Evolutionary conservation across 129 eudicot species (phyloP), one percentile per base, ranked within the genome.

Genomic region (Chrysanthemum lavandulifolium): DNA sequence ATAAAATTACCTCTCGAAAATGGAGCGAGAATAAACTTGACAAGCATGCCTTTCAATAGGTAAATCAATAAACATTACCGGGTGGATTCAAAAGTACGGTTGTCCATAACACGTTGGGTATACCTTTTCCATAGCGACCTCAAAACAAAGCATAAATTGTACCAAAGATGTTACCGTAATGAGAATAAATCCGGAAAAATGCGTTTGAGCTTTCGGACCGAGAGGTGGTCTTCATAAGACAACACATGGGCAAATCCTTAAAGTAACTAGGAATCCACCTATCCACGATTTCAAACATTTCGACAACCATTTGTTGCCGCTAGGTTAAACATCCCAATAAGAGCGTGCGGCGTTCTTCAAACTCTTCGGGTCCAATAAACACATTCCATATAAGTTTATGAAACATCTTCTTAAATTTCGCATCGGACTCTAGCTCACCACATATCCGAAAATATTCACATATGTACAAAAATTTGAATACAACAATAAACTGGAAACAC

Each of bases 151-250:
- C 53, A 54, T 55, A 10, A 55, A 54, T 12, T 55, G 11, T 10
- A 70, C 63, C 0, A n/a, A 70, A 12, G 1, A 3, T 31, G 5
- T 55, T 31, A 0, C 53, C 16, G 0, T n/a, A 5, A 31, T 13
- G 18, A 2, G 73, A 23, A 15, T 52, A 25, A 8, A 23, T 47
- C 0, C n/a, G n/a, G 8, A 73, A 73, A 1, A 61, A 72, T 1
- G 47, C 12, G 16, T 72, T 23, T 6, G 29, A 21, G 15, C 48
- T 45, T 13, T 59, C 68, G 0, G 31, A 60, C 0, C 29, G 6
- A 13, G 68, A 72, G 2, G 58, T 72, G 10, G 68, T 72, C 15
- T n/a, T 59, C 68, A 72, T 72, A 4, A 72, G 3, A 47, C 60
- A n/a, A n/a, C 29, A 48, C 27, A 59, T 13, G 0, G 29, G 49